Evolutionary conservation across 2,329 filamentous ascomycete species (phyloP).

Genomic region (Sporothrix mexicana): DNA sequence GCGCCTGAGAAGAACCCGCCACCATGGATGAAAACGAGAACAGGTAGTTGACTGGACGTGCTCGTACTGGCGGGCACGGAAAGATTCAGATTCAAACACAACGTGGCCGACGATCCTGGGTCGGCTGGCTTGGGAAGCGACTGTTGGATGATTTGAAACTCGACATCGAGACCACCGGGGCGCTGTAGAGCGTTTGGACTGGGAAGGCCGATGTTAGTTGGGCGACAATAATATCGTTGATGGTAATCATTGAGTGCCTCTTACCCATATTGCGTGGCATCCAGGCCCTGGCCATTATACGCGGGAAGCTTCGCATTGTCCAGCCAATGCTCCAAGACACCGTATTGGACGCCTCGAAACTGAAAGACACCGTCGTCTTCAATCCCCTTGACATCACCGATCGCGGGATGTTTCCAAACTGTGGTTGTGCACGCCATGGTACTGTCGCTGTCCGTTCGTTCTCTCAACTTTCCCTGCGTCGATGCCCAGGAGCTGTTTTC

Average conservation of each 20-base stretch:
- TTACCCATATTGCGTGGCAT: neutral
- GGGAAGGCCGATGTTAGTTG: neutral
- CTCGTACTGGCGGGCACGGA: neutral
- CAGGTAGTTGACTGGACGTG: neutral
- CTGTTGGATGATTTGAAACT: neutral
- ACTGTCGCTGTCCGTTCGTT: neutral
- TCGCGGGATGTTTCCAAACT: neutral
- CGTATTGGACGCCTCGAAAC: neutral
- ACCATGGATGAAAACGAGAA: conserved; percentile 4
- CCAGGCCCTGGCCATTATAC: neutral
- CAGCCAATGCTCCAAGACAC: neutral
- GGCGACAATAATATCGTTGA: neutral
- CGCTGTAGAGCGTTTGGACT: neutral
- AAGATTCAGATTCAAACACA: conserved; percentile 1
- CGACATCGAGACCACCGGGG: neutral
- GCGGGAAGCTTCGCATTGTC: neutral
- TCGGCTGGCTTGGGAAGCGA: neutral
- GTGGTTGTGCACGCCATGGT: neutral
- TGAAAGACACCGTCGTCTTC: neutral
- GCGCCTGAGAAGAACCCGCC: conserved; percentile 2
- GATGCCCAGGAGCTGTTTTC: too few species aligned
- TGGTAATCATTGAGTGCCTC: neutral
- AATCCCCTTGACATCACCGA: neutral
- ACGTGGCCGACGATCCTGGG: neutral
- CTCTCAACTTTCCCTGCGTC: too few species aligned